These are phyloP conservation scores for Sophora flavescens DNA, from an alignment of 306 rosid species.

Conservation along the genomic window DNA sequence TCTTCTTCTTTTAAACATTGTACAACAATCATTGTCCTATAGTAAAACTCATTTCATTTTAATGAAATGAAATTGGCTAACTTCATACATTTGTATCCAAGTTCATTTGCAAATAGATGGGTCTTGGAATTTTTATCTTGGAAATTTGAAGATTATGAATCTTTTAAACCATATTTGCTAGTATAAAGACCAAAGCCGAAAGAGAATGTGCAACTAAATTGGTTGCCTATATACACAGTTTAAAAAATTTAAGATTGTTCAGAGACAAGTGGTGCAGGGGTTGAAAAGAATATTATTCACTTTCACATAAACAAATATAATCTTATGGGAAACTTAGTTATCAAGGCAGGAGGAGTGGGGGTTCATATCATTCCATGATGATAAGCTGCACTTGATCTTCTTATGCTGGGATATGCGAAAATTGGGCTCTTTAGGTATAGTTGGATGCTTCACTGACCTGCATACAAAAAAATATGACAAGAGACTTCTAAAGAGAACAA, in stretches of 20 bases:
- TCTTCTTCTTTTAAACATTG: conserved; percentile 35
- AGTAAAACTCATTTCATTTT: too few species aligned
- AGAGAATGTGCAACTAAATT: conserved; percentile 47
- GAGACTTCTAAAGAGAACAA: not conserved
- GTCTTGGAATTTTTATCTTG: too few species aligned
- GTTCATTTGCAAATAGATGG: too few species aligned
- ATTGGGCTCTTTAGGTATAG: conserved; percentile 78
- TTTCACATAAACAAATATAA: conserved; percentile 40
- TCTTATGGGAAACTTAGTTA: conserved; percentile 39
- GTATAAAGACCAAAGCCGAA: conserved; percentile 1
- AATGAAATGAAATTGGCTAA: too few species aligned
- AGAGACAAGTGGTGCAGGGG: not conserved
- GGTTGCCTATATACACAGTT: conserved; percentile 39
- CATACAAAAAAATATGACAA: conserved; percentile 24
- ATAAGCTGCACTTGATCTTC: conserved; percentile 75
- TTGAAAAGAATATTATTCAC: conserved; percentile 35
- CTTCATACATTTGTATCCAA: too few species aligned
- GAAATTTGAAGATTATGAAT: too few species aligned
- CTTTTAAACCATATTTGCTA: not conserved
- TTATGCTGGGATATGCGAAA: conserved; percentile 76
- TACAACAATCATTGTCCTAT: conserved; percentile 7
- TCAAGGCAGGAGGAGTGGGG: conserved; percentile 25
- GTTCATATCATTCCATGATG: conserved; percentile 74
- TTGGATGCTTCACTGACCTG: conserved; percentile 89
- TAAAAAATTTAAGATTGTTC: conserved; percentile 39